phyloP scores from a whole-genome alignment of 1,284 basidiomycete species.

The Tilletia setariae region DNA sequence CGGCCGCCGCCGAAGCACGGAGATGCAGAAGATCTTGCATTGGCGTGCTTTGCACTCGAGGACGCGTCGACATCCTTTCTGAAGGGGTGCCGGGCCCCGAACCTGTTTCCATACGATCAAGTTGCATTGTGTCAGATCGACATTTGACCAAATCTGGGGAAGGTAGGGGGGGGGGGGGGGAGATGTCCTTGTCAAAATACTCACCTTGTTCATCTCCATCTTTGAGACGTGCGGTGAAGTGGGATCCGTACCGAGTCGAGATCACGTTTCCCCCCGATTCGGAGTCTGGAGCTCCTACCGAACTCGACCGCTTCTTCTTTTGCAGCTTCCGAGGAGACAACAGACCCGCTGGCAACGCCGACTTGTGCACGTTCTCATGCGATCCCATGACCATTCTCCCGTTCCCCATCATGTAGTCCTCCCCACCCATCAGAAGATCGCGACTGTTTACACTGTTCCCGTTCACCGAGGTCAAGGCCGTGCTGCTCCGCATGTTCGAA shows the following conservation, averaged over 20 bases:
- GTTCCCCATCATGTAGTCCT: not conserved
- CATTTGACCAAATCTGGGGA: not conserved
- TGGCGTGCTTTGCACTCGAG: constrained; percentile 3
- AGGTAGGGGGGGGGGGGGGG: too few relatives aligned
- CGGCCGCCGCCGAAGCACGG: constrained; percentile 24
- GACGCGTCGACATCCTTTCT: not conserved
- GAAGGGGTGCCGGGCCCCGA: not conserved
- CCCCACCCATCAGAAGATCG: constrained; percentile 19
- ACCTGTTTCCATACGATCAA: not conserved
- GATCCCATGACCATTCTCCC: not conserved
- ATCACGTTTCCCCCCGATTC: constrained; percentile 27
- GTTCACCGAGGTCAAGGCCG: constrained; percentile 36
- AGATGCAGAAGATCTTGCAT: constrained; percentile 19
- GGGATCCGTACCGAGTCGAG: not conserved
- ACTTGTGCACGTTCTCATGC: not conserved
- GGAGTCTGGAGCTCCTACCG: constrained; percentile 24
- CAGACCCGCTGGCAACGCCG: constrained; percentile 21
- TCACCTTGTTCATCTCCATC: constrained; percentile 9
- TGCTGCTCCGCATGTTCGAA: constrained; percentile 19
- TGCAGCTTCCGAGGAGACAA: constrained; percentile 16
- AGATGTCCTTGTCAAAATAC: too few relatives aligned
- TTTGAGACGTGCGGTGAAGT: constrained; percentile 2
- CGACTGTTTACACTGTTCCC: constrained; percentile 39
- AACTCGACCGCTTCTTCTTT: constrained; percentile 21
- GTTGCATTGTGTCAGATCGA: not conserved